Conservation (phyloP, 306 rosid species). For the Citrullus colocynthis region DNA sequence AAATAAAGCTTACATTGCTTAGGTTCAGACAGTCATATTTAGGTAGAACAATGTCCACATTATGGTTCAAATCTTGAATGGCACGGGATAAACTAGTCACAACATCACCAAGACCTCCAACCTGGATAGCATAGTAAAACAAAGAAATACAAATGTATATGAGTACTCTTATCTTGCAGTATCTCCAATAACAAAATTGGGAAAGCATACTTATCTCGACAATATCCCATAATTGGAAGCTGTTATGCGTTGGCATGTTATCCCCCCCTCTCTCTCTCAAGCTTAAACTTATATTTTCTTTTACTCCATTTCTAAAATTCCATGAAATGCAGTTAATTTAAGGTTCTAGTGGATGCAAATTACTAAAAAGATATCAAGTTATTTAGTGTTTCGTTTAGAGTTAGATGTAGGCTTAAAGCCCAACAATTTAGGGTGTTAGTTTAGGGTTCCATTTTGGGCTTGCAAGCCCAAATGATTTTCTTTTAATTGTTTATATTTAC, state of each 20-base stretch:
- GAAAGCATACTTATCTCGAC: background rate
- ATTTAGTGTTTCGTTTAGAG: background rate
- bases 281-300: background rate
- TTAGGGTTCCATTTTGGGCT: too few relatives aligned
- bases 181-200: background rate
- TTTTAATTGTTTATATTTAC: too few relatives aligned
- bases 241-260: background rate
- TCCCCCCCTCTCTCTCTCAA: background rate
- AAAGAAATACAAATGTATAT: background rate
- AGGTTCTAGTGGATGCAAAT: background rate
- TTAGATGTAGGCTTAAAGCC: background rate
- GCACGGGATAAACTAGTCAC: conserved; percentile 82
- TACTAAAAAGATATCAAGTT: background rate
- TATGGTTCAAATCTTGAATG: conserved; percentile 67
- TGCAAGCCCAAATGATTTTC: too few relatives aligned
- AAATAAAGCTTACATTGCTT: conserved; percentile 59
- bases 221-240: background rate
- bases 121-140: conserved; percentile 31
- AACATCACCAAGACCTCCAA: conserved; percentile 96
- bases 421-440: background rate
- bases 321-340: background rate
- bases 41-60: conserved; percentile 66
- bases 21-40: conserved; percentile 83
- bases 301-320: background rate
- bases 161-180: background rate